phyloP scores from a whole-genome alignment of 2,329 filamentous ascomycete genomes.

The Fusarium guadeloupense region DNA sequence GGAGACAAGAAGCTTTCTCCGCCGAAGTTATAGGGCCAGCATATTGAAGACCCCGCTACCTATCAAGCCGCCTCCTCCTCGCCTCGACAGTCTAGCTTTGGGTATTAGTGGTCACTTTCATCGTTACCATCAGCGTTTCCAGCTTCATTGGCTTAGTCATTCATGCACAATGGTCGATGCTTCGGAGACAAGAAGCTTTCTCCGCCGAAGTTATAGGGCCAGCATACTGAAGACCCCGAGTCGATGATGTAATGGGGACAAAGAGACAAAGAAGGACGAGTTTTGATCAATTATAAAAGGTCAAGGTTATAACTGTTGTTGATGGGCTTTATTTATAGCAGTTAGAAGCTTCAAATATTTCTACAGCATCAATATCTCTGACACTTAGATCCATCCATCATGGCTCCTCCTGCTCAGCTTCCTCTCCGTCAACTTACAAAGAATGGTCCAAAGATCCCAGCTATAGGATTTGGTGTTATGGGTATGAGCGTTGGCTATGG shows the following conservation, averaged over 20 bases:
- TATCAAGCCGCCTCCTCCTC: too few relatives aligned
- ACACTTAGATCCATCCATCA: constrained; percentile 4
- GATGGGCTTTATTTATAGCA: background rate
- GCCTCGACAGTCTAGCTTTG: too few relatives aligned
- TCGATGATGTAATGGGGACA: background rate
- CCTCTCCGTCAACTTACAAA: constrained; percentile 54
- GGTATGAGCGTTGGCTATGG: constrained; percentile 54
- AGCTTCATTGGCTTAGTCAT: constrained; percentile 23
- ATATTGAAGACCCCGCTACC: too few relatives aligned
- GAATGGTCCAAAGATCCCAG: constrained; percentile 60
- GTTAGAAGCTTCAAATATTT: background rate
- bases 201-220: constrained; percentile 14
- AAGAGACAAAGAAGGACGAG: background rate
- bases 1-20: constrained; percentile 25
- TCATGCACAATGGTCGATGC: constrained; percentile 20
- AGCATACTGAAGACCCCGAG: background rate
- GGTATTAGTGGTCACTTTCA: too few relatives aligned
- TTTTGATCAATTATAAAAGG: constrained; percentile 12
- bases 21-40: too few relatives aligned
- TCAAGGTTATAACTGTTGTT: background rate
- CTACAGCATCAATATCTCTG: background rate
- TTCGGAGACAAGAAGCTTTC: constrained; percentile 24
- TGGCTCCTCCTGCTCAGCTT: constrained; percentile 32
- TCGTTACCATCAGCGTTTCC: too few relatives aligned
- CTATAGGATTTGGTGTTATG: constrained; percentile 65